Base-by-base conservation (phyloP, 75 land plant genomes). In the Adiantum capillusveneris region DNA sequence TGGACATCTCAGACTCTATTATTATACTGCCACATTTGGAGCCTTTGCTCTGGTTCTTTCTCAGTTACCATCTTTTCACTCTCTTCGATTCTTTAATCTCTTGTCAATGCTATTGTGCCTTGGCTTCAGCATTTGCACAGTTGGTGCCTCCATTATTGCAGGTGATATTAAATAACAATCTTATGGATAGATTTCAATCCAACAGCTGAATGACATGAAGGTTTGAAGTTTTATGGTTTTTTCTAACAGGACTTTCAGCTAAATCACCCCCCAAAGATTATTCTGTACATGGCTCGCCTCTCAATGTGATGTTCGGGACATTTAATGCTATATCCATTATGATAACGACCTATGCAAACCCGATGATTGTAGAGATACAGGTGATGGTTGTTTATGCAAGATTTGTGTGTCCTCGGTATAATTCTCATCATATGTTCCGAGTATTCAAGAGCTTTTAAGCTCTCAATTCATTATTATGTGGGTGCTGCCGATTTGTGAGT, bases 1-100 rank as follows among this genome's bases (percentile, higher is more conserved):
- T 11, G 37, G 37, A 34, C 50, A 29, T 0, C 75, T 81, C 73
- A 74, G 79, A 68, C 79, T 93, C 0, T 89, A 75, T 41, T 71
- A 76, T 37, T 89, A 80, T 48, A 71, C 86, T 19, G 60, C 75
- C 37, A 68, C 86, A 26, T 85, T 83, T 53, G 98, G 95, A 41
- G 56, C 31, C 2, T 19, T 84, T 16, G 67, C 86, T 82, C 29
- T 84, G 65, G 29, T 89, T 21, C 55, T 93, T 59, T 74, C 87
- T n/a, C 96, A 93, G 65, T 69, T 93, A 31, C 98, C 98, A 26
- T 93, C 98, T 11, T 93, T 93, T 59, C 98, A 93, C 58, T 93
- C 98, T 1, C 75, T 93, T 12, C 80, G 98, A 53, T 76, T 85
- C 64, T 74, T 93, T 56, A 93, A 82, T 58, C 62, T 86, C 20